phyloP scores from a whole-genome alignment of 306 rosid species.

The Bauhinia variegata region DNA sequence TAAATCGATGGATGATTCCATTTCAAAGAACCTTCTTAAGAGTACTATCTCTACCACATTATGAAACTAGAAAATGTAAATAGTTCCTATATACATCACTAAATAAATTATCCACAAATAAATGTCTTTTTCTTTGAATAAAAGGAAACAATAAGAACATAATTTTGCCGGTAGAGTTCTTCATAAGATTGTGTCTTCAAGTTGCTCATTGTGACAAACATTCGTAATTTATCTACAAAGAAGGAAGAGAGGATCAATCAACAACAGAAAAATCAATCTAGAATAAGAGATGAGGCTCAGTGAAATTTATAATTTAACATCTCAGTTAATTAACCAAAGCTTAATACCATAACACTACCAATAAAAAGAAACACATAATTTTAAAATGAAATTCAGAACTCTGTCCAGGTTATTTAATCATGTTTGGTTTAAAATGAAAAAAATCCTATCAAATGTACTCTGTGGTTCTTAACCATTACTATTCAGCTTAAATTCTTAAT shows the following conservation, averaged over 20 bases:
- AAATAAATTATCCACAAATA: too few relatives aligned
- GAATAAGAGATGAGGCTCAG: background rate
- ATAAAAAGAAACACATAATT: background rate
- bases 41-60: too few relatives aligned
- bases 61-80: too few relatives aligned
- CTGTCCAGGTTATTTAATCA: conserved; percentile 9
- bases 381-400: background rate
- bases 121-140: too few relatives aligned
- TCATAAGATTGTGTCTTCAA: conserved; percentile 45
- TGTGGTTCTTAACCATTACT: conserved; percentile 2
- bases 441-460: background rate
- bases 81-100: too few relatives aligned
- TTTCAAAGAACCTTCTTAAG: too few relatives aligned
- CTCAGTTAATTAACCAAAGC: background rate
- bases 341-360: background rate
- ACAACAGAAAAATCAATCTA: conserved; percentile 9
- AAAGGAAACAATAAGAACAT: too few relatives aligned
- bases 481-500: conserved; percentile 13
- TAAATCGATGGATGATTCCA: too few relatives aligned
- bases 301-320: background rate
- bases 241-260: conserved; percentile 13
- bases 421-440: conserved; percentile 15
- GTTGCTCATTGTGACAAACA: conserved; percentile 30
- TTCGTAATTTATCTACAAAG: conserved; percentile 42
- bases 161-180: background rate